phyloP scores from a whole-genome alignment of 2,329 filamentous ascomycete genomes.

The Fusarium sublunatum region DNA sequence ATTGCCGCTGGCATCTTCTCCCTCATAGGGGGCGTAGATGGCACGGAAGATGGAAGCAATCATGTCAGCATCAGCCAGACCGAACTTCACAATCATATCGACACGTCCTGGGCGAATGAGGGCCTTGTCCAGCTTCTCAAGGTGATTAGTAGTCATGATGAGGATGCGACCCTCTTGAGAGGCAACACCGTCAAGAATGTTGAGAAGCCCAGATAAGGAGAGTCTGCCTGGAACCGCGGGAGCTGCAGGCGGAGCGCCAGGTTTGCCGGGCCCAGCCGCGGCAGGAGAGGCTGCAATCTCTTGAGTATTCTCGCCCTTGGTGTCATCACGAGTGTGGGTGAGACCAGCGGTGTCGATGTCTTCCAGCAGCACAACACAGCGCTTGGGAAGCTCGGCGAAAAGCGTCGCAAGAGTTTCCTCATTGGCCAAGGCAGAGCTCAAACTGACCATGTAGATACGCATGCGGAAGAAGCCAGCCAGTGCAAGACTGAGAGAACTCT shows the following conservation, averaged over 20 bases:
- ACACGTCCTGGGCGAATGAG: constrained; percentile 72
- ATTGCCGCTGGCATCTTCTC: constrained; percentile 32
- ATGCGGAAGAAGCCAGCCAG: constrained; percentile 77
- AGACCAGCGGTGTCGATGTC: constrained; percentile 81
- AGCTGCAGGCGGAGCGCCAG: constrained; percentile 11
- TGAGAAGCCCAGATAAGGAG: constrained; percentile 81
- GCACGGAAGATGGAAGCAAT: constrained; percentile 66
- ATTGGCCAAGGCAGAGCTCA: constrained; percentile 70
- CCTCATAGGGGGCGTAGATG: constrained; percentile 66
- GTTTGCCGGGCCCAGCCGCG: constrained; percentile 8
- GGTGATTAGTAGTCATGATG: constrained; percentile 74
- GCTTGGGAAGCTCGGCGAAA: constrained; percentile 74
- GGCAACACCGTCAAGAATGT: constrained; percentile 80
- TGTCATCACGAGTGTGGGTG: constrained; percentile 65
- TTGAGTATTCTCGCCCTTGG: constrained; percentile 44
- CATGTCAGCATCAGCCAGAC: constrained; percentile 64
- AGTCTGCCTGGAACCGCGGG: constrained; percentile 54
- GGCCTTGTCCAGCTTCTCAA: constrained; percentile 70
- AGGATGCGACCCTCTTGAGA: constrained; percentile 72
- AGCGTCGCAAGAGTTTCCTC: constrained; percentile 74
- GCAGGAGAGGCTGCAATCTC: constrained; percentile 35
- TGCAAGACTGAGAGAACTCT: constrained; percentile 77
- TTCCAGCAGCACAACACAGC: constrained; percentile 79
- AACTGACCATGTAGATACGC: constrained; percentile 77
- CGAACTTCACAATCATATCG: constrained; percentile 69